Evolutionary conservation across 768 basidiomycete species (phyloP).

Genomic region (Boletus barrowsii): DNA sequence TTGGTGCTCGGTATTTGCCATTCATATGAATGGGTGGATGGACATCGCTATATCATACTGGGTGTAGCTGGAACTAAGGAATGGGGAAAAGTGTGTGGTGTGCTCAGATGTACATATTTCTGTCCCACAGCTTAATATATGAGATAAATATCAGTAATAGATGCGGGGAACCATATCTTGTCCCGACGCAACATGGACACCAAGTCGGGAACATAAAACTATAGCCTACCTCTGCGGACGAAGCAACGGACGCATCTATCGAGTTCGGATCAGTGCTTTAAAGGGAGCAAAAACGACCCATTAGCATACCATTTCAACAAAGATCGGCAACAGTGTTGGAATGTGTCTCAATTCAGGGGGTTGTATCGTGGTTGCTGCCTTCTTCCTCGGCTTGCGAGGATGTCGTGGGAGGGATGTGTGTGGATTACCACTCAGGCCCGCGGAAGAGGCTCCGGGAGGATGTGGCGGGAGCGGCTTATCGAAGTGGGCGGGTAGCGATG

Average conservation of each 20-base stretch:
- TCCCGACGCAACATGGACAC: not conserved
- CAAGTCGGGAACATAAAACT: not conserved
- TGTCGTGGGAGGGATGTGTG: constrained; percentile 7
- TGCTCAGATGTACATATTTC: not conserved
- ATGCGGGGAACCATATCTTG: not conserved
- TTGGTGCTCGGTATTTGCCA: no score
- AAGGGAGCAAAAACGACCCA: not conserved
- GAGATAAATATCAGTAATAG: not conserved
- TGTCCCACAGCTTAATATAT: not conserved
- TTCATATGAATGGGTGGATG: no score
- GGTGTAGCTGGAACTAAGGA: not conserved
- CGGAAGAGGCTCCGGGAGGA: constrained; percentile 17
- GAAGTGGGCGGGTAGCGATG: constrained; percentile 31
- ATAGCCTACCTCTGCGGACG: constrained; percentile 12
- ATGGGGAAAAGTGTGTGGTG: not conserved
- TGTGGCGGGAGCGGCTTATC: constrained; percentile 45
- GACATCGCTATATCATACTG: no score
- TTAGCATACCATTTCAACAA: constrained; percentile 81
- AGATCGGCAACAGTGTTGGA: constrained; percentile 81
- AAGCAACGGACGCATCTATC: constrained; percentile 37
- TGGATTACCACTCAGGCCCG: not conserved
- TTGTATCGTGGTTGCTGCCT: constrained; percentile 43
- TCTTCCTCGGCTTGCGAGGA: constrained; percentile 42
- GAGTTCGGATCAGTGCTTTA: constrained; percentile 3
- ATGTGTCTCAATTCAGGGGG: constrained; percentile 78